Evolutionary conservation across 2,329 filamentous ascomycete genomes (phyloP), one percentile per base, ranked within the genome.

Genomic region (Colletotrichum godetiae): DNA sequence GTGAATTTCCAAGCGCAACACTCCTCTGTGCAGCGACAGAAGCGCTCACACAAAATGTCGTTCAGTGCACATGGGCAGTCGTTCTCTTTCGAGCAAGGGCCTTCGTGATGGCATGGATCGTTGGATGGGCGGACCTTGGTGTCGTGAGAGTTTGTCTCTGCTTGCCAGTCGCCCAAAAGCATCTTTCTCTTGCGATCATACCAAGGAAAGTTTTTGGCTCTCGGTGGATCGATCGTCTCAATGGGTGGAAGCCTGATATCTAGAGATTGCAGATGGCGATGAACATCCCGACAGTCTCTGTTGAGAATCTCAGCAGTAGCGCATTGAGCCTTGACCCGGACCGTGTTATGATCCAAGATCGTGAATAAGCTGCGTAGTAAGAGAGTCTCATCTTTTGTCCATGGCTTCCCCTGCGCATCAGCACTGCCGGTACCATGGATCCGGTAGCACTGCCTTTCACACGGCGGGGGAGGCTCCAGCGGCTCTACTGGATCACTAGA

Each of bases 11-110:
- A 88, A 37, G 88, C 86, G 74, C 91, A 93, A 19, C 79, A 86
- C 11, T 90, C 87, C 3, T 87, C 86, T 0, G 89, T 88, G 77
- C 91, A 93, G 11, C 86, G 86, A 75, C 94, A 96, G 74, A 90
- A 91, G 76, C 92, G 93, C 76, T 95, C 93, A 78, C 94, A 96
- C 22, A 92, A 86, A 24, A 94, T 83, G 19, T 87, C 86, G 11
- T 88, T 85, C 60, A 86, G 81, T 19, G 89, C 91, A 78, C 94
- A 96, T 2, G 87, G 83, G 76, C 94, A 96, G 22, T 83, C 77
- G 13, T 87, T 87, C 4, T 83, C 83, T 3, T 82, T 82, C 19
- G 88, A 88, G 80, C 93, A 95, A 2, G 91, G 87, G 0, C 93
- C 93, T 33, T 91, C 88, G 77, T 95, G 93, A 64, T 87, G 87